Percentiles rank a stretch among this genome's conserved stretches.
Conservation (phyloP, 805 yeast species). For the Cephaloascus fragrans region DNA sequence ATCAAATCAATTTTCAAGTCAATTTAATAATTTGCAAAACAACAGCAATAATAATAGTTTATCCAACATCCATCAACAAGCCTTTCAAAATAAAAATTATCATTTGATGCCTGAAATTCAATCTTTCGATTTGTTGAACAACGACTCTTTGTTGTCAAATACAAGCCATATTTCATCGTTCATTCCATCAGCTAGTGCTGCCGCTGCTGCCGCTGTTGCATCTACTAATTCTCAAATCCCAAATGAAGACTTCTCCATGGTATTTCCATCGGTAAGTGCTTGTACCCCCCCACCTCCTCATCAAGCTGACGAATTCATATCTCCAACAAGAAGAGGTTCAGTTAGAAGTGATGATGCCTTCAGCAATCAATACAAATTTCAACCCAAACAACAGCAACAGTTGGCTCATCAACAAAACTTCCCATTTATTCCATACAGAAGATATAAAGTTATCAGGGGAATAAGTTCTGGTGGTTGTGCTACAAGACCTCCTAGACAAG, state of each 20-base stretch:
- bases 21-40: neutral
- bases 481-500: conserved; percentile 42
- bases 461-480: conserved; percentile 48
- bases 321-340: neutral
- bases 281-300: neutral
- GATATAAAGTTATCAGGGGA: conserved; percentile 43
- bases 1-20: neutral
- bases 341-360: neutral
- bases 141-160: neutral
- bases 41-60: too few relatives aligned
- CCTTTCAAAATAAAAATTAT: neutral
- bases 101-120: neutral
- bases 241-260: neutral
- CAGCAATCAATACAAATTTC: conserved; percentile 1
- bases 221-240: neutral
- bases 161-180: neutral
- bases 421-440: conserved; percentile 1
- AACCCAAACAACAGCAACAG: conserved; percentile 1
- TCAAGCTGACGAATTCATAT: neutral
- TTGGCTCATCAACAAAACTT: conserved; percentile 1
- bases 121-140: neutral
- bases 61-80: neutral
- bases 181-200: neutral
- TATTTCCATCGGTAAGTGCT: neutral
- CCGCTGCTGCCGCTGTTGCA: too few relatives aligned